Evolutionary conservation across 768 basidiomycete genomes (phyloP).

Genomic region (Gautieria morchelliformis): DNA sequence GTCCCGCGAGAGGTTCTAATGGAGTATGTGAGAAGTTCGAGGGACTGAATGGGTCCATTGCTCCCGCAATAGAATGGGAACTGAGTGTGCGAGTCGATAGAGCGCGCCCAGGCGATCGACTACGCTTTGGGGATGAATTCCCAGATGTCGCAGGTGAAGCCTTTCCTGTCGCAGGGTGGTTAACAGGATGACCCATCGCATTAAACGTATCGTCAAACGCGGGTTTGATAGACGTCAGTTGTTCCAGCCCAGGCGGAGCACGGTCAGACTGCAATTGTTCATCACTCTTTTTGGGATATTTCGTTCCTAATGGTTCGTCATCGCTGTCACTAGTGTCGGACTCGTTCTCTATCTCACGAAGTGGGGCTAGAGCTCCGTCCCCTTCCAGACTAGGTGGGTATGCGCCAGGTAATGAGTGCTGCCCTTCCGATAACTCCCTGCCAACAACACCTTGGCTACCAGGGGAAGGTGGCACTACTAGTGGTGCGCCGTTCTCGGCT

Average conservation of each 20-base stretch:
- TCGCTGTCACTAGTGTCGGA: constrained; percentile 41
- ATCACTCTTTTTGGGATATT: neutral
- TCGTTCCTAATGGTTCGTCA: constrained; percentile 26
- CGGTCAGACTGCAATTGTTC: neutral
- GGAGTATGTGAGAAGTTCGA: constrained; percentile 3
- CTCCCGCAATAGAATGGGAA: neutral
- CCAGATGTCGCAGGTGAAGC: neutral
- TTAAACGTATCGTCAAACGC: neutral
- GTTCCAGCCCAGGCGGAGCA: neutral
- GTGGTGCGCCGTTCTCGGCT: neutral
- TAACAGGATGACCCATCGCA: neutral
- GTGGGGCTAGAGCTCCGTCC: constrained; percentile 42
- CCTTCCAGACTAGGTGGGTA: constrained; percentile 9
- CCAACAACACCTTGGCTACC: neutral
- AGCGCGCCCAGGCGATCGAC: neutral
- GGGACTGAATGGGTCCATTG: constrained; percentile 1
- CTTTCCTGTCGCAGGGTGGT: neutral
- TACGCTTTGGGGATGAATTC: neutral
- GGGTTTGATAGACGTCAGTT: neutral
- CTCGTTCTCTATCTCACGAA: constrained; percentile 50
- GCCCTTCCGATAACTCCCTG: constrained; percentile 10
- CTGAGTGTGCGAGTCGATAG: neutral
- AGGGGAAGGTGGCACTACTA: neutral
- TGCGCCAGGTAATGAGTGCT: constrained; percentile 4
- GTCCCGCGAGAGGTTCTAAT: neutral